A percentile compares a stretch with the other conserved stretches of the same genome.
Conservation (phyloP, 2,329 filamentous ascomycete species). For the Cryoendolithus antarcticus region DNA sequence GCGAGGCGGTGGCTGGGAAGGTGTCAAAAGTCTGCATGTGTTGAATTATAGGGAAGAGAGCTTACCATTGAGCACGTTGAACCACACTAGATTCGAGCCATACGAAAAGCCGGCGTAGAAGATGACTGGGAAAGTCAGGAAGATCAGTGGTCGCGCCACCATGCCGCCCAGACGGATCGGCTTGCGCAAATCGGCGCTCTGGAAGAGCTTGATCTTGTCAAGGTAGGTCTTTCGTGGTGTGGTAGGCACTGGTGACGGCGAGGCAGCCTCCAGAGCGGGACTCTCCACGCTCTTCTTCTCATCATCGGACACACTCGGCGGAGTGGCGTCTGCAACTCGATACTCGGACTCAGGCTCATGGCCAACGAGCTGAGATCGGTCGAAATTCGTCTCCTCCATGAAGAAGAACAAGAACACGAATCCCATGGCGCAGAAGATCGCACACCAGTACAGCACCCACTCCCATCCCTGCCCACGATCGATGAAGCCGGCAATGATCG, state of each 20-base stretch:
- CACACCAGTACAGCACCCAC: slow-evolving; percentile 39
- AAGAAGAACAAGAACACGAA: slow-evolving; percentile 45
- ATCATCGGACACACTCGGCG: too few species aligned
- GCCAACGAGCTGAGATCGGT: slow-evolving; percentile 13
- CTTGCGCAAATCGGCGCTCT: slow-evolving; percentile 8
- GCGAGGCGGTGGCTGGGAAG: slow-evolving; percentile 27
- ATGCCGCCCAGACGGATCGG: slow-evolving; percentile 19
- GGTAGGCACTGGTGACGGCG: background rate
- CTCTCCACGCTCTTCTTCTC: background rate
- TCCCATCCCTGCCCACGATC: slow-evolving; percentile 37
- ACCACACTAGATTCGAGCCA: slow-evolving; percentile 5
- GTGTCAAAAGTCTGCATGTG: slow-evolving; percentile 7
- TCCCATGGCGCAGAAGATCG: slow-evolving; percentile 39
- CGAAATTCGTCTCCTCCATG: slow-evolving; percentile 49
- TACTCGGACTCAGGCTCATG: background rate
- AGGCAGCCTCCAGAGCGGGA: background rate
- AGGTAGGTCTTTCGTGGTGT: slow-evolving; percentile 18
- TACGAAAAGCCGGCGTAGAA: slow-evolving; percentile 6
- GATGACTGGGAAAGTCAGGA: slow-evolving; percentile 17
- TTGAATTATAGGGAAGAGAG: slow-evolving; percentile 9
- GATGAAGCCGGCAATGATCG: slow-evolving; percentile 39
- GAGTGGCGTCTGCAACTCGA: too few species aligned
- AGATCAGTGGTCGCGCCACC: slow-evolving; percentile 19
- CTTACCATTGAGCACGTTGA: slow-evolving; percentile 12
- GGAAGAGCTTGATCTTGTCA: slow-evolving; percentile 19